phyloP scores from a whole-genome alignment of 176 grass and related monocot genomes.

The Poa pratensis region DNA sequence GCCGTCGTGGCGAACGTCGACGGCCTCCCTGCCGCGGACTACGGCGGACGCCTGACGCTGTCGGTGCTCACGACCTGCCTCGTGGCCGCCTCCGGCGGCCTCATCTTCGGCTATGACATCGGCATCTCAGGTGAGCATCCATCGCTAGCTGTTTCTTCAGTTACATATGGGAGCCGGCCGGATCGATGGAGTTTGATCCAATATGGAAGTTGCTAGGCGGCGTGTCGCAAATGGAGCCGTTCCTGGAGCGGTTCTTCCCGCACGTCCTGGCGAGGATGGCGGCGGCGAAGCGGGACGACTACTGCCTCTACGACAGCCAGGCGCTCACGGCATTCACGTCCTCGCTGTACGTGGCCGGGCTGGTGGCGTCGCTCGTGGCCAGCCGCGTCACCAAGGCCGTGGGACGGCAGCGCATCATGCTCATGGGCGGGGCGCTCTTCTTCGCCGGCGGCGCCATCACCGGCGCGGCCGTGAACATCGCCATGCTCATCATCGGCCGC shows the following conservation, averaged over 20 bases:
- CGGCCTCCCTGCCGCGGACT: conserved; percentile 5
- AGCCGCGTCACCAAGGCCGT: conserved; percentile 63
- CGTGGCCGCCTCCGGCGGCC: conserved; percentile 84
- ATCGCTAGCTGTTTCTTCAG: background rate
- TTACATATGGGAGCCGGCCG: background rate
- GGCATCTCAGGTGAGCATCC: conserved; percentile 73
- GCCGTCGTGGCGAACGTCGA: background rate
- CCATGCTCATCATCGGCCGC: conserved; percentile 84
- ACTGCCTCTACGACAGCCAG: conserved; percentile 81
- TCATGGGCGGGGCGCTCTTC: conserved; percentile 73
- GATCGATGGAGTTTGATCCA: background rate
- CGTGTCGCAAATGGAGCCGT: conserved; percentile 73
- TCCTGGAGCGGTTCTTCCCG: conserved; percentile 71
- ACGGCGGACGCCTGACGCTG: conserved; percentile 63
- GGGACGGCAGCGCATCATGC: conserved; percentile 67
- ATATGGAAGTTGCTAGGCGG: conserved; percentile 30
- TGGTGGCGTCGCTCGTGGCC: conserved; percentile 63
- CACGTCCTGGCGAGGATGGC: conserved; percentile 54
- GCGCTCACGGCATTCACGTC: conserved; percentile 82
- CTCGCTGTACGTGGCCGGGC: conserved; percentile 76
- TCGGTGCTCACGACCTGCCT: conserved; percentile 71
- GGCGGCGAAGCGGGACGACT: conserved; percentile 49
- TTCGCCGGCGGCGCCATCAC: conserved; percentile 65
- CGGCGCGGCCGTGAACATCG: conserved; percentile 63
- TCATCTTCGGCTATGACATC: conserved; percentile 93